These are phyloP conservation scores for Salvia splendens DNA, from an alignment of 257 asterid genomes.

Conservation along the genomic window DNA sequence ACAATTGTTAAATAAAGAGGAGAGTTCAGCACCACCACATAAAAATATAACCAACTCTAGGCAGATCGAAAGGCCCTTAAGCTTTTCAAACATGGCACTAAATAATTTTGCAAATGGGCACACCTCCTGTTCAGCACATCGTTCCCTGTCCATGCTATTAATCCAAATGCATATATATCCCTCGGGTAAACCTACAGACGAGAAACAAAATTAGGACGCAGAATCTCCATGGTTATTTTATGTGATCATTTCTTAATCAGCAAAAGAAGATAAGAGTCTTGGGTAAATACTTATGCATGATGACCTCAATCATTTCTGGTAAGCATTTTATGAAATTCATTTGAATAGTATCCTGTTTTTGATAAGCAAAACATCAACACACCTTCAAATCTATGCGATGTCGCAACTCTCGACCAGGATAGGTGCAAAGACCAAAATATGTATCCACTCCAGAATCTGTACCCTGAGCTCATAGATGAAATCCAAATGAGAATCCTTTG, in stretches of 20 bases:
- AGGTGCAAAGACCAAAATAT: constrained; percentile 92
- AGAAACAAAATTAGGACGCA: neutral
- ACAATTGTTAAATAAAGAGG: neutral
- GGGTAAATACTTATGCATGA: neutral
- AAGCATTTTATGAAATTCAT: neutral
- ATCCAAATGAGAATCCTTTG: constrained; percentile 6
- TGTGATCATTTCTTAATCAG: neutral
- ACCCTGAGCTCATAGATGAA: constrained; percentile 49
- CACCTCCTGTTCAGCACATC: constrained; percentile 92
- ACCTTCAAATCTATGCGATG: constrained; percentile 96
- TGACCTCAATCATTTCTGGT: neutral
- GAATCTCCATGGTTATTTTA: neutral
- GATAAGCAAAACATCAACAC: neutral
- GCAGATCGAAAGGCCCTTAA: too few relatives aligned
- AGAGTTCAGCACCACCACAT: neutral
- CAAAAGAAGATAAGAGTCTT: neutral
- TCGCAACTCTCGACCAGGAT: constrained; percentile 77
- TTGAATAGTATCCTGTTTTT: constrained; percentile 6
- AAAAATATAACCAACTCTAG: neutral
- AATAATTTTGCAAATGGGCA: constrained; percentile 15
- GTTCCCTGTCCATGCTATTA: constrained; percentile 96
- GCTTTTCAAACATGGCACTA: too few relatives aligned
- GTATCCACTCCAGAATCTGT: constrained; percentile 93
- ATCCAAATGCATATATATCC: constrained; percentile 90
- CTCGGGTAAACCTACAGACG: constrained; percentile 80